Evolutionary conservation across 208 protist species (phyloP).

Genomic region (Blechomonas ayalai): DNA sequence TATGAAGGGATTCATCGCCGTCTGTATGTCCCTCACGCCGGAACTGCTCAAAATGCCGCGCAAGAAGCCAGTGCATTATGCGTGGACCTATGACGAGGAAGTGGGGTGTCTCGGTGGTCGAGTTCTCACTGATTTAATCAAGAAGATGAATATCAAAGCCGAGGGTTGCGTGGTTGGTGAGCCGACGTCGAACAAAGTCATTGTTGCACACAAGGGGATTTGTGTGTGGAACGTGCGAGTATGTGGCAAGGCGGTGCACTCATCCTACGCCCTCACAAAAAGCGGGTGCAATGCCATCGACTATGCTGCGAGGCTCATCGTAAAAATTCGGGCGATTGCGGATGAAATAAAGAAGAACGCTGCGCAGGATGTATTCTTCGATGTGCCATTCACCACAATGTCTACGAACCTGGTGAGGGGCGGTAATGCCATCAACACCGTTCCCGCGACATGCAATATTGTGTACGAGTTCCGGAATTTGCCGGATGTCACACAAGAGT

Average conservation of each 20-base stretch:
- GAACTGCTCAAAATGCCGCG: constrained; percentile 33
- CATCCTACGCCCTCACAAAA: constrained; percentile 26
- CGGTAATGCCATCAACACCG: constrained; percentile 43
- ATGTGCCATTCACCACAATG: constrained; percentile 24
- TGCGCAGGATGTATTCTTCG: constrained; percentile 7
- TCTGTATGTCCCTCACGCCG: constrained; percentile 37
- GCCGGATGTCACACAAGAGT: constrained; percentile 10
- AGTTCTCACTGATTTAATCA: constrained; percentile 19
- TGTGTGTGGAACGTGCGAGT: constrained; percentile 19
- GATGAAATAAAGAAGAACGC: constrained; percentile 18
- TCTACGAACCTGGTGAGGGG: constrained; percentile 45
- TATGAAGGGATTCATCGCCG: constrained; percentile 53
- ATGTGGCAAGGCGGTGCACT: constrained; percentile 26
- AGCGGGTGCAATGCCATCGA: constrained; percentile 43
- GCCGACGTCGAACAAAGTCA: constrained; percentile 26
- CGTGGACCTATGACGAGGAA: constrained; percentile 41
- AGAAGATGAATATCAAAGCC: constrained; percentile 18
- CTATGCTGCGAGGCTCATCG: constrained; percentile 36
- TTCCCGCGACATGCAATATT: constrained; percentile 31
- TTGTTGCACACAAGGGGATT: constrained; percentile 50
- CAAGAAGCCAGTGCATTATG: constrained; percentile 32
- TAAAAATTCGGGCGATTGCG: constrained; percentile 36
- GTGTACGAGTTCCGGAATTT: constrained; percentile 41
- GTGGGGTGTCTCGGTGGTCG: constrained; percentile 35
- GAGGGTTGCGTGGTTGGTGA: constrained; percentile 55